Evolutionary conservation across 106 monocot genomes (phyloP).

Genomic region (Amphibolis antarctica): DNA sequence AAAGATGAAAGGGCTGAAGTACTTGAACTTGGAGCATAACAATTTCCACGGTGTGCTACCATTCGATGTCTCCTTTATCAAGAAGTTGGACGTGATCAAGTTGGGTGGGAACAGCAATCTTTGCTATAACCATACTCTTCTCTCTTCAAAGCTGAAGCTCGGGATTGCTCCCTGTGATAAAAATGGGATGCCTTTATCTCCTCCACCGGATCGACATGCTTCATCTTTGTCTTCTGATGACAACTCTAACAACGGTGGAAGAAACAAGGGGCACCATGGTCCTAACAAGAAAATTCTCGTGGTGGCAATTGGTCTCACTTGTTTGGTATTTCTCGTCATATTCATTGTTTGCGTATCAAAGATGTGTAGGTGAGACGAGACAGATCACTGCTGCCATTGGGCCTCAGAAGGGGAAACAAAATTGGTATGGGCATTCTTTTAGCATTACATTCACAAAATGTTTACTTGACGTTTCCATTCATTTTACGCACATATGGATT

Average conservation of each 20-base stretch:
- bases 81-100: conserved; percentile 42
- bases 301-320: conserved; percentile 60
- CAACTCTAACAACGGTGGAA: conserved; percentile 6
- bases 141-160: conserved; percentile 53
- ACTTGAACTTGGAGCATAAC: conserved; percentile 64
- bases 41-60: conserved; percentile 67
- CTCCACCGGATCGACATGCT: conserved; percentile 30
- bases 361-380: conserved; percentile 37
- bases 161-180: conserved; percentile 71
- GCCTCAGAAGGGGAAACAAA: too few species aligned
- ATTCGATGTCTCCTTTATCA: conserved; percentile 57
- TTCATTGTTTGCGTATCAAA: conserved; percentile 62
- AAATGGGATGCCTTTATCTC: conserved; percentile 54
- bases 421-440: too few species aligned
- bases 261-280: conserved; percentile 27
- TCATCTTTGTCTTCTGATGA: conserved; percentile 20
- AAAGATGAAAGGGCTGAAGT: conserved; percentile 39
- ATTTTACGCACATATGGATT: too few species aligned
- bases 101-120: conserved; percentile 60
- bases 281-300: conserved; percentile 56
- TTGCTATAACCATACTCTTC: conserved; percentile 56
- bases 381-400: too few species aligned
- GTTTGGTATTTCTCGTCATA: conserved; percentile 54
- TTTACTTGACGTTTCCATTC: too few species aligned
- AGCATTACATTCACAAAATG: too few species aligned